Percentiles rank a stretch among this genome's conserved stretches.
These are phyloP conservation scores for Sclerotinia trifoliorum DNA, from an alignment of 2,329 filamentous ascomycete genomes.

Conservation along the genomic window DNA sequence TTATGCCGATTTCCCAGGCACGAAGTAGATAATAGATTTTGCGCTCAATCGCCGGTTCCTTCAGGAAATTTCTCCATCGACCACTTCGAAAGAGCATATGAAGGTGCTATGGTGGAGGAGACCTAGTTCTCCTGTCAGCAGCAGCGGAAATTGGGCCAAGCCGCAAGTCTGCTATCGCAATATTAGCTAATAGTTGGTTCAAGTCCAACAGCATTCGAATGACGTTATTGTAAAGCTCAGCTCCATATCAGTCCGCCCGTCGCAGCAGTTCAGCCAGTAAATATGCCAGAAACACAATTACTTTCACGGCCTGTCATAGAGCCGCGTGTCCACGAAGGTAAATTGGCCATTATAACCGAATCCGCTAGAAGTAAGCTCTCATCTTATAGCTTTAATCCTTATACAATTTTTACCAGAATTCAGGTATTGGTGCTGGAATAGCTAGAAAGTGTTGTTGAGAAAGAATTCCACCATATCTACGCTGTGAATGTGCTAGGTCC, in stretches of 20 bases:
- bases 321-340: conserved; percentile 52
- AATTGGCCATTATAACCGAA: conserved; percentile 74
- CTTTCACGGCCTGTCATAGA: conserved; percentile 42
- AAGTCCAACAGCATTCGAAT: no score
- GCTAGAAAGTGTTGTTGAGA: conserved; percentile 61
- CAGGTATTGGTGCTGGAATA: conserved; percentile 66
- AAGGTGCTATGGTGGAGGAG: background rate
- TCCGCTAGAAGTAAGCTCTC: conserved; percentile 64
- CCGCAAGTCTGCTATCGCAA: no score
- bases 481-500: conserved; percentile 78
- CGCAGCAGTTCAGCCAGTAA: background rate
- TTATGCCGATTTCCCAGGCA: no score
- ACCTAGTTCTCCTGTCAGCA: no score
- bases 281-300: background rate
- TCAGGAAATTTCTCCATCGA: no score
- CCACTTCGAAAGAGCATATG: no score
- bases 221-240: no score
- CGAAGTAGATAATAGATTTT: no score
- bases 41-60: no score
- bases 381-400: conserved; percentile 5
- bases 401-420: conserved; percentile 17
- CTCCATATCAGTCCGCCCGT: no score
- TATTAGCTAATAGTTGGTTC: no score
- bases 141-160: no score
- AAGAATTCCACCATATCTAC: conserved; percentile 69